A percentile compares a stretch with the other conserved stretches of the same genome.
Evolutionary conservation across 2,329 filamentous ascomycete species (phyloP).

Genomic region (Fusarium sp.): DNA sequence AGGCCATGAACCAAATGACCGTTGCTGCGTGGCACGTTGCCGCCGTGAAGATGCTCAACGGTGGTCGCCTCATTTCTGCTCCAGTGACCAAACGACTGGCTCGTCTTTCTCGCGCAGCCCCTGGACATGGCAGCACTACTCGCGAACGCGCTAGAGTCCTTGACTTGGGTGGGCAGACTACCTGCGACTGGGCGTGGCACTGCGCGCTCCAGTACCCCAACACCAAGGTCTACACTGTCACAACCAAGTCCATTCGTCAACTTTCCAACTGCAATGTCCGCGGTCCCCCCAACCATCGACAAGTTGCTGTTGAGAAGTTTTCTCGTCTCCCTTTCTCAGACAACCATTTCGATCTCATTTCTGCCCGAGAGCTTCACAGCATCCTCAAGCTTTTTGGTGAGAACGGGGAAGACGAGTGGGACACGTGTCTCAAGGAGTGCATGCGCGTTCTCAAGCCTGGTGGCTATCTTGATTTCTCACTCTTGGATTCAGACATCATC

Average conservation of each 20-base stretch:
- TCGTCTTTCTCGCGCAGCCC: constrained; percentile 59
- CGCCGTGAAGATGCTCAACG: constrained; percentile 67
- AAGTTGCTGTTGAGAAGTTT: constrained; percentile 78
- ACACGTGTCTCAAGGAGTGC: constrained; percentile 83
- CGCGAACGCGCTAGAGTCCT: constrained; percentile 73
- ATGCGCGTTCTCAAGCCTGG: constrained; percentile 91
- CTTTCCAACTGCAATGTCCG: constrained; percentile 77
- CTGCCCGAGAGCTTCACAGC: constrained; percentile 84
- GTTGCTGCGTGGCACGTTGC: constrained; percentile 68
- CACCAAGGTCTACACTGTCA: constrained; percentile 87
- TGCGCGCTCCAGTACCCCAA: constrained; percentile 86
- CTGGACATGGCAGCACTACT: constrained; percentile 52
- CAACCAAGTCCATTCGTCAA: constrained; percentile 75
- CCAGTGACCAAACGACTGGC: constrained; percentile 70
- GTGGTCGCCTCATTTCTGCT: constrained; percentile 69
- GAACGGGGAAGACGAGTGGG: constrained; percentile 83
- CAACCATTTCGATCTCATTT: constrained; percentile 90
- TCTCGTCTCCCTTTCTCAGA: constrained; percentile 86
- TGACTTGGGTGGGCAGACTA: constrained; percentile 84
- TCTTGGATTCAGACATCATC: constrained; percentile 90
- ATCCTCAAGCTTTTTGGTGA: constrained; percentile 78
- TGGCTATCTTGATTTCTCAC: constrained; percentile 88
- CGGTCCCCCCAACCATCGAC: constrained; percentile 87
- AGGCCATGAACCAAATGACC: constrained; percentile 77
- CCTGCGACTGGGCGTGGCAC: constrained; percentile 96